phyloP scores from a whole-genome alignment of 1,284 basidiomycete species.

The Trichosporon ovoides region DNA sequence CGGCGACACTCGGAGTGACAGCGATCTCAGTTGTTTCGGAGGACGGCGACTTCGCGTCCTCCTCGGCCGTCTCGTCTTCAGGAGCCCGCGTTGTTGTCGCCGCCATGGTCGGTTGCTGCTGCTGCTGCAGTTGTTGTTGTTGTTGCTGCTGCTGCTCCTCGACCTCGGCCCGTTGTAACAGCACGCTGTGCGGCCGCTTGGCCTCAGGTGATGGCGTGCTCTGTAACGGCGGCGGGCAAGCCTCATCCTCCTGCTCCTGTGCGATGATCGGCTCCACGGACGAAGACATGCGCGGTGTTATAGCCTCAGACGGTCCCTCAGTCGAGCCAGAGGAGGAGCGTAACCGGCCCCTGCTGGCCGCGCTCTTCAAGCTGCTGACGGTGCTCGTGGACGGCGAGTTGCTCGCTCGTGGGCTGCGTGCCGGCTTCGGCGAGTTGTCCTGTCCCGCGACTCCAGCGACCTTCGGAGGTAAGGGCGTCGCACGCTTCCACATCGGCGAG shows the following conservation, averaged over 20 bases:
- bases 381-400: neutral
- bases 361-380: neutral
- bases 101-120: no score
- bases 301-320: slow-evolving; percentile 29
- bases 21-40: neutral
- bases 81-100: neutral
- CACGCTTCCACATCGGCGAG: slow-evolving; percentile 20
- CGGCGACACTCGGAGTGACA: neutral
- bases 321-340: slow-evolving; percentile 34
- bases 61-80: neutral
- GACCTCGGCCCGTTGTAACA: neutral
- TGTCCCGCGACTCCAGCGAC: slow-evolving; percentile 17
- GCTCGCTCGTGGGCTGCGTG: neutral
- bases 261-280: slow-evolving; percentile 24
- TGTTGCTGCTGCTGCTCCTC: neutral
- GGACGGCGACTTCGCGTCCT: neutral
- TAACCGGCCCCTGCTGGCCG: slow-evolving; percentile 11
- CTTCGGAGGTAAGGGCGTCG: slow-evolving; percentile 16
- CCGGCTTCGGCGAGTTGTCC: neutral
- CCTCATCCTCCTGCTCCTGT: slow-evolving; percentile 24
- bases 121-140: no score
- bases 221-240: neutral
- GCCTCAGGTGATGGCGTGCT: neutral
- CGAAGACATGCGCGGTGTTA: slow-evolving; percentile 30
- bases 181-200: neutral